A percentile compares a stretch with the other conserved stretches of the same genome.
Conservation (phyloP, 176 grass and related monocot genomes). For the Paspalum vaginatum region DNA sequence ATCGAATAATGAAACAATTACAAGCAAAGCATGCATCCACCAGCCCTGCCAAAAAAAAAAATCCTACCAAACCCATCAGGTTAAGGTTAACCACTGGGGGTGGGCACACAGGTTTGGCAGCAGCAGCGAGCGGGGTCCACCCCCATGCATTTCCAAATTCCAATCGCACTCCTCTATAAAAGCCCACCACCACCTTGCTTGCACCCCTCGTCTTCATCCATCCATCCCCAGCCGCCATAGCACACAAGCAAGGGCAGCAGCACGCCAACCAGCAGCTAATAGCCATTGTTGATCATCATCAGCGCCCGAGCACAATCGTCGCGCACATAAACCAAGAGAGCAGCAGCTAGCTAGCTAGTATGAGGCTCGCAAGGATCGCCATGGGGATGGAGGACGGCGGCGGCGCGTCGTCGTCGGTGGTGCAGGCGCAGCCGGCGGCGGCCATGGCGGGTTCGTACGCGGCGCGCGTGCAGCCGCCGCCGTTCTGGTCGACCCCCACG, state of each 20-base stretch:
- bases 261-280: too few relatives aligned
- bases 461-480: slow-evolving; percentile 25
- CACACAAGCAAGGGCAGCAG: neutral
- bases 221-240: neutral
- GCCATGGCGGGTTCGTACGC: neutral
- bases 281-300: too few relatives aligned
- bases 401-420: slow-evolving; percentile 24
- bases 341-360: neutral
- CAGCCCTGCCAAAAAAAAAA: neutral
- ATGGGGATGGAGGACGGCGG: slow-evolving; percentile 31
- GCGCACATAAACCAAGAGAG: too few relatives aligned
- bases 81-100: neutral
- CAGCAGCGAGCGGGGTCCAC: neutral
- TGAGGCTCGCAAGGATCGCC: neutral
- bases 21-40: slow-evolving; percentile 5
- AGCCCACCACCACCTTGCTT: neutral
- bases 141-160: slow-evolving; percentile 22
- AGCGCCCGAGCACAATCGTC: too few relatives aligned
- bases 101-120: slow-evolving; percentile 41
- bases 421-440: neutral
- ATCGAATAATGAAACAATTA: slow-evolving; percentile 6
- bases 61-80: slow-evolving; percentile 11
- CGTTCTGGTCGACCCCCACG: slow-evolving; percentile 66
- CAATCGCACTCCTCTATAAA: slow-evolving; percentile 9
- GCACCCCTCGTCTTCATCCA: neutral